These are phyloP conservation scores for Lepiota subincarnata DNA, from an alignment of 768 basidiomycete genomes.

Conservation along the genomic window DNA sequence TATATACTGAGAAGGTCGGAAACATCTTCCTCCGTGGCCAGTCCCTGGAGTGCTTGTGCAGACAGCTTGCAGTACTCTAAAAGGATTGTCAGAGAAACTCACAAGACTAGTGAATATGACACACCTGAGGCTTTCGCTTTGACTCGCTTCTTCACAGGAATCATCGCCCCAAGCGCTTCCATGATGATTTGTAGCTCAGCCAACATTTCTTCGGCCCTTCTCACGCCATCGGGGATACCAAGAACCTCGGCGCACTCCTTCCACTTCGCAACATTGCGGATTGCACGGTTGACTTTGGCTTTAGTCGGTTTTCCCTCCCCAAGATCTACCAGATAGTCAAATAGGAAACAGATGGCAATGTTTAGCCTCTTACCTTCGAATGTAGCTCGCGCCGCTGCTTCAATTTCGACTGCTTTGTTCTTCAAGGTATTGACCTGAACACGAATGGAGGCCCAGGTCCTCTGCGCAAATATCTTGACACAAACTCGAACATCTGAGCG, in stretches of 20 bases:
- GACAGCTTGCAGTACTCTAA: background rate
- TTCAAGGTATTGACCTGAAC: background rate
- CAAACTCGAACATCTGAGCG: background rate
- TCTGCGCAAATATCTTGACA: background rate
- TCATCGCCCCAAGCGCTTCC: background rate
- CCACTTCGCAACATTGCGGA: conserved; percentile 1
- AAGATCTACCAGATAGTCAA: too few relatives aligned
- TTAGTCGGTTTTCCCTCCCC: background rate
- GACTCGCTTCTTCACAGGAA: background rate
- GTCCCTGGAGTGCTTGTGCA: background rate
- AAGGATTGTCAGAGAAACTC: too few relatives aligned
- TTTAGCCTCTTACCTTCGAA: background rate
- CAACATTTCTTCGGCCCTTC: background rate
- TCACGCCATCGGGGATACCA: background rate
- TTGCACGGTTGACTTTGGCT: background rate
- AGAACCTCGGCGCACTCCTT: background rate
- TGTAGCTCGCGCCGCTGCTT: background rate
- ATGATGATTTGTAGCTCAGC: background rate
- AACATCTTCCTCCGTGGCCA: conserved; percentile 1
- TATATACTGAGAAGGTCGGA: background rate
- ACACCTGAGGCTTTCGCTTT: background rate
- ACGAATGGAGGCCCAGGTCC: background rate
- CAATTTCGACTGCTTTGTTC: background rate
- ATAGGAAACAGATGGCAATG: too few relatives aligned
- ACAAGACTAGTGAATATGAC: background rate